Conservation (phyloP, 148 eudicot genomes). For the Camellia japonica region DNA sequence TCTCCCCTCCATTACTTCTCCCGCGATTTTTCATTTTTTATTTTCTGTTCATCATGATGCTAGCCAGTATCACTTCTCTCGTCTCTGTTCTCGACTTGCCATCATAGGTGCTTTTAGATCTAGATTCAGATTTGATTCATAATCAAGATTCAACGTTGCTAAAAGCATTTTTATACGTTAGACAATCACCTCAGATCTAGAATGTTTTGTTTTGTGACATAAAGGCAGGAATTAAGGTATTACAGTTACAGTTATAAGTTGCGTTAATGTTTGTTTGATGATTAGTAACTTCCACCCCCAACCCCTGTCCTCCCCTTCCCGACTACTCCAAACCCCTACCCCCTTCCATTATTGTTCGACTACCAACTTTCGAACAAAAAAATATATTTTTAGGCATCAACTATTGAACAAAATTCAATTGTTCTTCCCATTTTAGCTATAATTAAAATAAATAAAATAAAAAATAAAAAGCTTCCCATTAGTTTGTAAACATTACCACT, state of each 20-base stretch:
- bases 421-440: not conserved
- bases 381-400: not conserved
- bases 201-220: not conserved
- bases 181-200: fast-evolving
- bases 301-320: not conserved
- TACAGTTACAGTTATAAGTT: not conserved
- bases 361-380: too few relatives aligned
- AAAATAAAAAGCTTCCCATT: too few relatives aligned
- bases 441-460: too few relatives aligned
- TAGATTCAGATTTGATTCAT: too few relatives aligned
- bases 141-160: not conserved
- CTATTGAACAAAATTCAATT: too few relatives aligned
- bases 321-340: not conserved
- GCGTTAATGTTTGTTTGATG: too few relatives aligned
- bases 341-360: not conserved
- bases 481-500: not conserved
- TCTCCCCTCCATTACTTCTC: too few relatives aligned
- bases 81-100: not conserved
- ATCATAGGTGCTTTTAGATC: not conserved
- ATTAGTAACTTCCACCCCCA: too few relatives aligned
- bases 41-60: too few relatives aligned
- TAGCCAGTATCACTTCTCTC: not conserved
- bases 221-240: too few relatives aligned
- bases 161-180: too few relatives aligned
- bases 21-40: too few relatives aligned